phyloP scores from a whole-genome alignment of 169 alveolate genomes.

The Plasmodium adleri region DNA sequence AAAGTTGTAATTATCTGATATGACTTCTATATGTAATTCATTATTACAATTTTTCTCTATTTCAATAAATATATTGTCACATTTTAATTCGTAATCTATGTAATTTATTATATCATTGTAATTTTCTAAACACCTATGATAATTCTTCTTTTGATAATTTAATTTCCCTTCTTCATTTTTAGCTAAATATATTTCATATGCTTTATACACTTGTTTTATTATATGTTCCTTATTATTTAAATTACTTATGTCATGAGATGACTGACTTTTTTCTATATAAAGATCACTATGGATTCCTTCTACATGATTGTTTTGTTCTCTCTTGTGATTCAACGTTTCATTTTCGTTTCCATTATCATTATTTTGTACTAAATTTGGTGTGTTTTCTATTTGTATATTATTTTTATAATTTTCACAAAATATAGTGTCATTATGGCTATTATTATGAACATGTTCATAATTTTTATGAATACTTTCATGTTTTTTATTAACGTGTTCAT shows the following conservation, averaged over 20 bases:
- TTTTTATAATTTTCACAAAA: neutral
- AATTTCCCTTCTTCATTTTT: conserved; percentile 72
- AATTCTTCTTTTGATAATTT: conserved; percentile 44
- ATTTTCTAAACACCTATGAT: conserved; percentile 70
- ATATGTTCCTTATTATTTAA: conserved; percentile 8
- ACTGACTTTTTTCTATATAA: neutral
- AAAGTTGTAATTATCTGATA: conserved; percentile 36
- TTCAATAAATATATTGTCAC: conserved; percentile 68
- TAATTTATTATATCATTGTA: conserved; percentile 71
- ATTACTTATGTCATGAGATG: neutral
- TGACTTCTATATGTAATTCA: conserved; percentile 51
- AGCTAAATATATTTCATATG: conserved; percentile 26
- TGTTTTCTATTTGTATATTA: neutral
- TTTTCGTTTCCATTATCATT: neutral
- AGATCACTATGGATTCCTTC: neutral
- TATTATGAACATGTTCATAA: neutral
- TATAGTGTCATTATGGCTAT: neutral
- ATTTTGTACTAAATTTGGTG: neutral
- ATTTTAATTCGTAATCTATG: conserved; percentile 70
- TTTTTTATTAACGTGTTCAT: neutral
- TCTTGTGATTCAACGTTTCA: neutral
- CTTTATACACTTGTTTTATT: conserved; percentile 13
- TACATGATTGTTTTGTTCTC: neutral
- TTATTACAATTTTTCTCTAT: conserved; percentile 66
- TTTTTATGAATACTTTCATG: neutral